Percentiles rank a stretch among this genome's conserved stretches.
Evolutionary conservation across 176 grass and related monocot species (phyloP).

Genomic region (Triticum timopheevii): DNA sequence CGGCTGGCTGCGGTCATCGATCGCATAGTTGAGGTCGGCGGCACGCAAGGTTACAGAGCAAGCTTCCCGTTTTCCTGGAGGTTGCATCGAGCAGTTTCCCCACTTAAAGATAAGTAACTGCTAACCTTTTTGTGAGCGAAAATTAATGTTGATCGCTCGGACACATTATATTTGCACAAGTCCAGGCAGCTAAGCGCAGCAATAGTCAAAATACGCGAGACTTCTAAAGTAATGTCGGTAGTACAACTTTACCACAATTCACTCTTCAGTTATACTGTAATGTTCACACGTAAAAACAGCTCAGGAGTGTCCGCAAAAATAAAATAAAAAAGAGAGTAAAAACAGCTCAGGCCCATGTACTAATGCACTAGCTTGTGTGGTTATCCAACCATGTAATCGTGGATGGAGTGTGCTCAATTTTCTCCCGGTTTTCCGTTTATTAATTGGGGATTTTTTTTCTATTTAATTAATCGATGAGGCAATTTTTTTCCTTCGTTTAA

Average conservation of each 20-base stretch:
- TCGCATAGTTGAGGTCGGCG: neutral
- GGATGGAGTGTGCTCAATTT: too few relatives aligned
- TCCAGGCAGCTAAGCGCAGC: neutral
- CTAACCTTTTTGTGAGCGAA: neutral
- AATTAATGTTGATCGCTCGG: neutral
- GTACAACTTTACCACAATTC: neutral
- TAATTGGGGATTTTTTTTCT: too few relatives aligned
- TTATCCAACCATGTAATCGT: neutral
- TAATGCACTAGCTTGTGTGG: neutral
- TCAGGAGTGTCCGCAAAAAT: neutral
- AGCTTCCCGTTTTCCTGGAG: constrained; percentile 35
- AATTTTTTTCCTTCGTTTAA: too few relatives aligned
- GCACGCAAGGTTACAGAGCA: neutral
- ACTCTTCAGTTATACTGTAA: too few relatives aligned
- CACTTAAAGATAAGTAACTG: constrained; percentile 24
- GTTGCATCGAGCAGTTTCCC: constrained; percentile 37
- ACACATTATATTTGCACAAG: neutral
- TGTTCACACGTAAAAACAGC: neutral
- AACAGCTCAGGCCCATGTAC: too few relatives aligned
- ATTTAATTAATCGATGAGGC: too few relatives aligned
- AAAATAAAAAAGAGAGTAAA: too few relatives aligned
- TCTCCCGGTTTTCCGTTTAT: too few relatives aligned
- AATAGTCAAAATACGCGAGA: neutral
- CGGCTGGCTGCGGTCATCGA: neutral
- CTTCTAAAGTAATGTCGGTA: neutral